A percentile compares a stretch with the other conserved stretches of the same genome.
Conservation (phyloP, 805 yeast genomes). For the Starmerella riodocensis region DNA sequence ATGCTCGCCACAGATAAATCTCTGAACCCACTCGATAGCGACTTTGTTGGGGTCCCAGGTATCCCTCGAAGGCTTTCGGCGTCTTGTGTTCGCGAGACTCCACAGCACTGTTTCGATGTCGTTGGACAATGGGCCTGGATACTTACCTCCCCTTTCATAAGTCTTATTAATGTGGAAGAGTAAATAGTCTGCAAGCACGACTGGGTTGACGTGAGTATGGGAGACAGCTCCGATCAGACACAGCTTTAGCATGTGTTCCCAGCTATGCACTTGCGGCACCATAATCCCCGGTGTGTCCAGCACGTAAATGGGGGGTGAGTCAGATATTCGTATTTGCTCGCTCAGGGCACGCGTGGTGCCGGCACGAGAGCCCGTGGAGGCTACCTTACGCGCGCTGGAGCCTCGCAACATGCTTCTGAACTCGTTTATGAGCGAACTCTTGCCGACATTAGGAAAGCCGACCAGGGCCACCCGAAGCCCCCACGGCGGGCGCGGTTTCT, state of each 20-base stretch:
- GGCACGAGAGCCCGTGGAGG: slow-evolving; percentile 72
- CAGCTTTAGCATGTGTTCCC: slow-evolving; percentile 60
- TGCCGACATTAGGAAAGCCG: slow-evolving; percentile 98
- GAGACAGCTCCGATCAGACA: slow-evolving; percentile 66
- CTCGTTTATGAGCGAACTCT: slow-evolving; percentile 72
- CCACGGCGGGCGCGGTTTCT: slow-evolving; percentile 62
- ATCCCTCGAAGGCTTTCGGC: slow-evolving; percentile 1
- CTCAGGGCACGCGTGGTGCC: slow-evolving; percentile 79
- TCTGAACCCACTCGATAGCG: slow-evolving; percentile 16
- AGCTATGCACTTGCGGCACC: slow-evolving; percentile 54
- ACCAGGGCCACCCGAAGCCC: slow-evolving; percentile 66
- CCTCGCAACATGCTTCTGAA: slow-evolving; percentile 38
- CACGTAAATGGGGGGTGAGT: slow-evolving; percentile 49
- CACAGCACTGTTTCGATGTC: slow-evolving; percentile 17
- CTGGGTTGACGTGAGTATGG: slow-evolving; percentile 60
- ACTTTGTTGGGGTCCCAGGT: slow-evolving; percentile 11
- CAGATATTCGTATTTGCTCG: slow-evolving; percentile 52
- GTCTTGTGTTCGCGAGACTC: slow-evolving; percentile 7
- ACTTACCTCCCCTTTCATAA: slow-evolving; percentile 18
- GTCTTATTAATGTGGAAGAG: slow-evolving; percentile 49
- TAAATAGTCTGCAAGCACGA: slow-evolving; percentile 73
- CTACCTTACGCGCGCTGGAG: slow-evolving; percentile 42
- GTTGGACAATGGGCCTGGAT: slow-evolving; percentile 20
- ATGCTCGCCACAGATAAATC: slow-evolving; percentile 11
- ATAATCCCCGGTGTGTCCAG: slow-evolving; percentile 92